Evolutionary conservation across 2,329 filamentous ascomycete genomes (phyloP), one percentile per base, ranked within the genome.

Genomic region (Didymellaceae sp.): DNA sequence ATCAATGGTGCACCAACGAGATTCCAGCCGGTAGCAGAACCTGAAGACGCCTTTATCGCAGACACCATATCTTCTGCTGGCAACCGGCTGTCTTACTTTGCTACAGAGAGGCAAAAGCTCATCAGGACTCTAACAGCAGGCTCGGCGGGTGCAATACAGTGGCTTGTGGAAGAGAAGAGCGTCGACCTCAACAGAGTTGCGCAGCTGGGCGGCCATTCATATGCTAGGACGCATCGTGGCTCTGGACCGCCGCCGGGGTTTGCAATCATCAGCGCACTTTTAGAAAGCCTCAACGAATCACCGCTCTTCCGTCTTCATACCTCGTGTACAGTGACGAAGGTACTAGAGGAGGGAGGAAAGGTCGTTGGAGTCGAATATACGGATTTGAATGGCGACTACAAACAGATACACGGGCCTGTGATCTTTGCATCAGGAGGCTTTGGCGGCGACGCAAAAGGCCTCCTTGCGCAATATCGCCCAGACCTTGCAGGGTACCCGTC

Each of bases 391-490:
- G 74, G 70, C 1, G 54, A 70, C 45, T 62, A 66, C 16, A 71
- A 77, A 21, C 71, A 71, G 9, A 63, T 83, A 1, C 64, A 71
- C 2, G 83, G 83, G 0, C 79, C 82, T 0, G 82, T 87, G 0
- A 74, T 88, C 5, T 85, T 87, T 48, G 80, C 85, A 0, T 76
- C 77, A 0, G 85, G 85, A 6, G 85, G 85, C 0, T 88, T 88
- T 51, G 84, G 78, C 0, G 85, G 85, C 9, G 85, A 87, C 62
- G 77, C 82, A 2, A 66, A 77, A 17, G 85, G 85, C 0, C 63
- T 86, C 30, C 66, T 87, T 1, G 77, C 79, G 1, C 66, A 75
- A 33, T 81, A 86, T 65, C 77, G 84, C 0, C 83, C 83, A 0
- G 85, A 87, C 59, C 75, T 87, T 0, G 74, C 75, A 2, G 81